Conservation (phyloP, 2,329 filamentous ascomycete genomes). For the Balansia obtecta region DNA sequence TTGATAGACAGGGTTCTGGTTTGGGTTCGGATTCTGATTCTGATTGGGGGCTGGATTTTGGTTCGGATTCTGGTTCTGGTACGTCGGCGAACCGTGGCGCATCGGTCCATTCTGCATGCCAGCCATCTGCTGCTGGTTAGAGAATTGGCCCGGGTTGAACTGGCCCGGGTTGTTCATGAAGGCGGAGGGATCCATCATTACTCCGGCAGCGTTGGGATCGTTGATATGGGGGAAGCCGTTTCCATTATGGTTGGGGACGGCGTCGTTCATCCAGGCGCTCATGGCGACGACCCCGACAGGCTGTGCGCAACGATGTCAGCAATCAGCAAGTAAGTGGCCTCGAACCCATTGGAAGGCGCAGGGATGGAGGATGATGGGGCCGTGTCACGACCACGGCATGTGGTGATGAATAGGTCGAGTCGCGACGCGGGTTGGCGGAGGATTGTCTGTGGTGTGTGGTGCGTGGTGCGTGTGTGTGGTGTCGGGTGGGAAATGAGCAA, state of each 20-base stretch:
- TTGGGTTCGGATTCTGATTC: conserved; percentile 3
- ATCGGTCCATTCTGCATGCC: conserved; percentile 71
- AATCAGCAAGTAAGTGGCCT: conserved; percentile 26
- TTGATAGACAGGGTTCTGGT: conserved; percentile 51
- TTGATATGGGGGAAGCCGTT: conserved; percentile 54
- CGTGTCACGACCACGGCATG: conserved; percentile 32
- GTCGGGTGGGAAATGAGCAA: conserved; percentile 19
- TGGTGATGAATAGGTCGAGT: conserved; percentile 26
- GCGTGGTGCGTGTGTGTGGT: conserved; percentile 15
- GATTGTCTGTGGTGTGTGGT: conserved; percentile 15
- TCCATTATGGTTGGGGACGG: conserved; percentile 58
- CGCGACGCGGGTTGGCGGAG: conserved; percentile 31
- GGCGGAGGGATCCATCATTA: conserved; percentile 54
- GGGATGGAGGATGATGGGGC: conserved; percentile 29
- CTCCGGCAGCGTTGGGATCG: conserved; percentile 42
- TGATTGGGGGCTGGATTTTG: background rate
- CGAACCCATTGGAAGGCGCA: conserved; percentile 28
- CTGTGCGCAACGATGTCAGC: conserved; percentile 32
- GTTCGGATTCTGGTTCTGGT: conserved; percentile 39
- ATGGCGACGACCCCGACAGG: conserved; percentile 42
- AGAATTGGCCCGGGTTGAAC: conserved; percentile 48
- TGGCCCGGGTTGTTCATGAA: conserved; percentile 49
- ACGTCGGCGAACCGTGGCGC: conserved; percentile 70
- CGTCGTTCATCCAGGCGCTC: conserved; percentile 63
- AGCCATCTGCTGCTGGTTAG: conserved; percentile 41